Evolutionary conservation across 257 asterid genomes (phyloP).

Genomic region (Nicotiana tomentosiformis): DNA sequence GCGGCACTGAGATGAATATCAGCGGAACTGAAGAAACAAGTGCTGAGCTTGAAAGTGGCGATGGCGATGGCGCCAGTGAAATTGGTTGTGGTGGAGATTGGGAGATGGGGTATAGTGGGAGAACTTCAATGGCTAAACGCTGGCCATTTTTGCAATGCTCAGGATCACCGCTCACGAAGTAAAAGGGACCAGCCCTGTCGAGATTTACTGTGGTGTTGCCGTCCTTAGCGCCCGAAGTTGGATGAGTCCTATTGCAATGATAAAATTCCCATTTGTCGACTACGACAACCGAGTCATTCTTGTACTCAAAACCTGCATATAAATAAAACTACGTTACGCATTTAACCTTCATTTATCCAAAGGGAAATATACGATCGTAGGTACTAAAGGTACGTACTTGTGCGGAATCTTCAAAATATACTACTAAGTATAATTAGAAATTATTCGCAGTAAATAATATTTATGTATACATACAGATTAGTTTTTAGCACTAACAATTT

Average conservation of each 20-base stretch:
- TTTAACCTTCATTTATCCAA: not conserved
- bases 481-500: no score
- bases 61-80: conserved; percentile 24
- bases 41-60: conserved; percentile 23
- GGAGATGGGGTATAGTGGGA: conserved; percentile 21
- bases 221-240: conserved; percentile 37
- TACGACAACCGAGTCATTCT: conserved; percentile 52
- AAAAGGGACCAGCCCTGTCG: conserved; percentile 37
- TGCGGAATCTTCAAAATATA: no score
- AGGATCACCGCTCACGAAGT: conserved; percentile 48
- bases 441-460: no score
- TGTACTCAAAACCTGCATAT: conserved; percentile 54
- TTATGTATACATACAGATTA: no score
- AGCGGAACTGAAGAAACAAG: not conserved
- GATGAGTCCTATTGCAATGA: conserved; percentile 61
- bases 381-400: not conserved
- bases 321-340: no score
- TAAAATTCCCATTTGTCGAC: conserved; percentile 73
- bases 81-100: conserved; percentile 8
- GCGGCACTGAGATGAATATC: not conserved
- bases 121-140: conserved; percentile 43
- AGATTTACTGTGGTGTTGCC: conserved; percentile 48
- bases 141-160: conserved; percentile 60
- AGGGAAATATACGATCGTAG: not conserved
- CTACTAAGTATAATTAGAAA: not conserved